Evolutionary conservation across 192 early-diverging fungal genomes (phyloP).

Genomic region (Funneliformis geosporum): DNA sequence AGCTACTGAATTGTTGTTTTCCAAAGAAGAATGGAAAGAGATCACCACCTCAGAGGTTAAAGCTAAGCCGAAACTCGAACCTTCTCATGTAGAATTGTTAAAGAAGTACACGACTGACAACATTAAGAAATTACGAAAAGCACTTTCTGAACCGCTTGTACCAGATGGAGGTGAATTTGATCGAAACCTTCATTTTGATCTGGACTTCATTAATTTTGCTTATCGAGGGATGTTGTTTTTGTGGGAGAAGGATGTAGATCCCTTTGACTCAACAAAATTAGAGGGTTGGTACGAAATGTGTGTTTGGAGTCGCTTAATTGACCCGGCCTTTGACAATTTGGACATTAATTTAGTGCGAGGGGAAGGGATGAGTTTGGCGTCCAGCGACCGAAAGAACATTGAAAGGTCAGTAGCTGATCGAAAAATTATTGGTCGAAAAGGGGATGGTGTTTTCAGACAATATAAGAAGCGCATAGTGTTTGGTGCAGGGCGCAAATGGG

Average conservation of each 20-base stretch:
- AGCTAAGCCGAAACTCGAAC: neutral
- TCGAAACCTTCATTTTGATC: constrained; percentile 12
- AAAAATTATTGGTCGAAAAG: neutral
- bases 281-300: constrained; percentile 21
- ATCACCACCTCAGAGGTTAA: constrained; percentile 3
- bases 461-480: neutral
- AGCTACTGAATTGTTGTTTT: constrained; percentile 8
- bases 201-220: neutral
- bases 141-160: constrained; percentile 15
- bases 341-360: constrained; percentile 19
- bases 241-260: neutral
- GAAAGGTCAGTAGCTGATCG: neutral
- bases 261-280: neutral
- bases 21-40: neutral
- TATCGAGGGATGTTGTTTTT: constrained; percentile 11
- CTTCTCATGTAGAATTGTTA: constrained; percentile 1
- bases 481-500: constrained; percentile 6
- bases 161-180: constrained; percentile 2
- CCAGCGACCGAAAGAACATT: neutral
- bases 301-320: neutral
- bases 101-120: constrained; percentile 11
- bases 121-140: neutral
- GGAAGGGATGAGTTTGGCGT: neutral
- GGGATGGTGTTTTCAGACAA: constrained; percentile 5
- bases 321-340: constrained; percentile 4